phyloP scores from a whole-genome alignment of 495 filamentous ascomycete genomes.

The Sabuloglossum arenarium region DNA sequence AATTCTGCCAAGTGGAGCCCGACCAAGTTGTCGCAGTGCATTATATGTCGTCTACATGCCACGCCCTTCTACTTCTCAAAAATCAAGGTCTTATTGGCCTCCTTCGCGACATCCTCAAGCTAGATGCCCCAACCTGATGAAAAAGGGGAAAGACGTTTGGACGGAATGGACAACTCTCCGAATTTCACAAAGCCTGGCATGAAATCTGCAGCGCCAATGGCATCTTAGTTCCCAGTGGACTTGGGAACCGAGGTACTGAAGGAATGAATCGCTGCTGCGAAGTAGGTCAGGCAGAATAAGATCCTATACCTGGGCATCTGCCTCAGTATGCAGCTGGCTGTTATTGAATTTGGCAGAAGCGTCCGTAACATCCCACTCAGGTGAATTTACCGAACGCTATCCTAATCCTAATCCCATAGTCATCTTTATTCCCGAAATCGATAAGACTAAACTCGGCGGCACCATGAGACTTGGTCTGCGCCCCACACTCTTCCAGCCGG shows the following conservation, averaged over 20 bases:
- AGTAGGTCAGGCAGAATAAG: constrained; percentile 65
- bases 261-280: constrained; percentile 75
- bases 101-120: constrained; percentile 35
- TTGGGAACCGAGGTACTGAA: constrained; percentile 58
- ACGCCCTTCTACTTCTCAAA: constrained; percentile 76
- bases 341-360: constrained; percentile 72
- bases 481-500: constrained; percentile 51
- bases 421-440: constrained; percentile 82
- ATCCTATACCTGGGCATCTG: constrained; percentile 81
- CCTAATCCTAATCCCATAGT: constrained; percentile 42
- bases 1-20: constrained; percentile 59
- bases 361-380: constrained; percentile 38
- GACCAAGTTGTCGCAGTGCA: constrained; percentile 71
- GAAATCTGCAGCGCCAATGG: constrained; percentile 47
- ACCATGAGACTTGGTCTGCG: constrained; percentile 82
- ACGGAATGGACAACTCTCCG: constrained; percentile 51
- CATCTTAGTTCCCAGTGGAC: constrained; percentile 58
- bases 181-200: constrained; percentile 82
- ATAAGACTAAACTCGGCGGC: constrained; percentile 54
- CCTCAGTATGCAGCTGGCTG: constrained; percentile 85
- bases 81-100: constrained; percentile 49
- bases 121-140: constrained; percentile 29
- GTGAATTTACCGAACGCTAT: constrained; percentile 38
- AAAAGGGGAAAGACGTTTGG: constrained; percentile 45
- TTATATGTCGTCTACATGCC: constrained; percentile 72